These are phyloP conservation scores for Eruca vesicaria DNA, from an alignment of 441 rosid species.

Conservation along the genomic window DNA sequence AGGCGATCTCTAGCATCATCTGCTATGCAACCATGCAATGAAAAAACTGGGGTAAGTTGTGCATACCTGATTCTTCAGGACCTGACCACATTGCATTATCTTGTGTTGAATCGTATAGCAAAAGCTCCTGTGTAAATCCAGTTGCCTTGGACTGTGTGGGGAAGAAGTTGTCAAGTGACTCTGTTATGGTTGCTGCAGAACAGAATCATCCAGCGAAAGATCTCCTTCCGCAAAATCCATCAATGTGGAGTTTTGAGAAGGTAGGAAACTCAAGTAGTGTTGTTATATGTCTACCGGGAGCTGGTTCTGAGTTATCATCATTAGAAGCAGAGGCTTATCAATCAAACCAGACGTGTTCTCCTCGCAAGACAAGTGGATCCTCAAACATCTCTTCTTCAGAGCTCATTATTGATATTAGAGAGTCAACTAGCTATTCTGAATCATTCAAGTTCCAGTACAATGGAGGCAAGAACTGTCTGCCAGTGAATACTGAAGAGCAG, in stretches of 20 bases:
- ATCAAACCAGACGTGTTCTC: conserved; percentile 30
- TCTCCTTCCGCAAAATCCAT: conserved; percentile 43
- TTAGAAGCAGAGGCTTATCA: conserved; percentile 43
- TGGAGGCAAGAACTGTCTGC: conserved; percentile 26
- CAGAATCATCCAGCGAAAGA: conserved; percentile 30
- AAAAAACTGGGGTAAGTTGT: conserved; percentile 27
- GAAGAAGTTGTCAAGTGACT: conserved; percentile 41
- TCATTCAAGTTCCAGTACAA: conserved; percentile 29
- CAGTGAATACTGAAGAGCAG: conserved; percentile 27
- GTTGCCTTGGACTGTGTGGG: conserved; percentile 39
- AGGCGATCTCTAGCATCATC: conserved; percentile 33
- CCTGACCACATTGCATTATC: conserved; percentile 35
- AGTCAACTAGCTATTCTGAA: conserved; percentile 38
- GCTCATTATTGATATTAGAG: conserved; percentile 34
- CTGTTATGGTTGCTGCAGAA: conserved; percentile 18
- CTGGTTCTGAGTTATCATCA: conserved; percentile 43
- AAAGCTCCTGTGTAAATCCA: conserved; percentile 37
- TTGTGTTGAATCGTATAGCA: conserved; percentile 34
- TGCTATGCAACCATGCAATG: conserved; percentile 28
- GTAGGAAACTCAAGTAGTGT: conserved; percentile 37
- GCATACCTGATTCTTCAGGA: conserved; percentile 37
- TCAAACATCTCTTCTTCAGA: conserved; percentile 36
- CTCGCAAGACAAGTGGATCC: conserved; percentile 36
- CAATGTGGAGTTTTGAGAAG: conserved; percentile 34
- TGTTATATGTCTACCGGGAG: conserved; percentile 32